These are phyloP conservation scores for Quercus dentata DNA, from an alignment of 306 rosid genomes.

Conservation along the genomic window DNA sequence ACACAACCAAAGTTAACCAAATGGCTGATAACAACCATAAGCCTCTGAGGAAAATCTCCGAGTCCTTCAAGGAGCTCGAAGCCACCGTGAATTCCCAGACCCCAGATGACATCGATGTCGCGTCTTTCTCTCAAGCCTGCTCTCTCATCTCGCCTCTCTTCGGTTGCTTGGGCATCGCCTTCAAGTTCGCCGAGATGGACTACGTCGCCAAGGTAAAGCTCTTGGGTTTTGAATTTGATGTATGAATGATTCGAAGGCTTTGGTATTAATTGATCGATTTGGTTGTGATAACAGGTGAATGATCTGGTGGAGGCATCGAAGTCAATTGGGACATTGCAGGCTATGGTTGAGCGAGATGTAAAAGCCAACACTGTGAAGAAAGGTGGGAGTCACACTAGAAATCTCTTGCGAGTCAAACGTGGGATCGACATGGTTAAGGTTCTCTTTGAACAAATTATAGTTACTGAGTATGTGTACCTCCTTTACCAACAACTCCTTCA, in stretches of 20 bases:
- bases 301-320: constrained; percentile 85
- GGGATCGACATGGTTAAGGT: constrained; percentile 89
- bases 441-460: constrained; percentile 73
- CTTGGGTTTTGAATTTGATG: too few relatives aligned
- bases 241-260: neutral
- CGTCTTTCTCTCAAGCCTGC: constrained; percentile 72
- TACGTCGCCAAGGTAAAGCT: constrained; percentile 68
- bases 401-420: constrained; percentile 84
- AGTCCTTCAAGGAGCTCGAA: constrained; percentile 62
- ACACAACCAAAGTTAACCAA: neutral
- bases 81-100: constrained; percentile 40
- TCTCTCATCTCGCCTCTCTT: constrained; percentile 85
- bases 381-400: constrained; percentile 83
- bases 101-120: constrained; percentile 44
- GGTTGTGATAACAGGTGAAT: constrained; percentile 44
- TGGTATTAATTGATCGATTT: neutral
- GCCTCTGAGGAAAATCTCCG: constrained; percentile 58
- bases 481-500: neutral
- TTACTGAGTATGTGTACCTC: constrained; percentile 52
- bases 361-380: constrained; percentile 47
- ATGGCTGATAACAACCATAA: constrained; percentile 52
- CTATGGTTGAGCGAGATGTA: constrained; percentile 66
- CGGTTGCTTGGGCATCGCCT: constrained; percentile 84
- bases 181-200: constrained; percentile 94
- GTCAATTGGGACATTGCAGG: constrained; percentile 50